Conservation (phyloP, 805 yeast species). For the Candida manassasensis region DNA sequence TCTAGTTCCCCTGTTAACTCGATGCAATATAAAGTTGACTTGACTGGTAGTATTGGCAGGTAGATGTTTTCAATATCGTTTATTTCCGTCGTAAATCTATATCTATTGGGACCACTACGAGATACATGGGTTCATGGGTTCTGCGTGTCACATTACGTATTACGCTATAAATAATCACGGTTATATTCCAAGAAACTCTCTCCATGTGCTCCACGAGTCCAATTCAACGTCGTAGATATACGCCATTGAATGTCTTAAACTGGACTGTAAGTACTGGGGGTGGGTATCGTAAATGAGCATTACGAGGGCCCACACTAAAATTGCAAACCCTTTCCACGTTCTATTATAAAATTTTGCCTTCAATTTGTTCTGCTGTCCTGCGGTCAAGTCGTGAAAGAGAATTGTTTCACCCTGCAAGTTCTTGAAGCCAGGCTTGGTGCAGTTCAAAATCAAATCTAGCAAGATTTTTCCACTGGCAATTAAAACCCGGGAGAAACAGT, state of each 20-base stretch:
- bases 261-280: constrained; percentile 57
- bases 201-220: constrained; percentile 45
- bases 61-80: too few relatives aligned
- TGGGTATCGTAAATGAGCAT: constrained; percentile 66
- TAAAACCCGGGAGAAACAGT: constrained; percentile 64
- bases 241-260: constrained; percentile 64
- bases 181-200: constrained; percentile 38
- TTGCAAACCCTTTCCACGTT: constrained; percentile 58
- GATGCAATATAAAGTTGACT: too few relatives aligned
- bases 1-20: too few relatives aligned
- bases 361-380: constrained; percentile 30
- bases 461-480: constrained; percentile 56
- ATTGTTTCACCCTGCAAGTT: constrained; percentile 10
- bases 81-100: too few relatives aligned
- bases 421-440: constrained; percentile 30
- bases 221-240: constrained; percentile 62
- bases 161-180: too few relatives aligned
- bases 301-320: constrained; percentile 66
- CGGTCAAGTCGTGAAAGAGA: constrained; percentile 21
- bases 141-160: too few relatives aligned
- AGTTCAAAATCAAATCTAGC: constrained; percentile 34
- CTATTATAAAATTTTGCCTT: constrained; percentile 25
- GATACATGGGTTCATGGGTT: too few relatives aligned
- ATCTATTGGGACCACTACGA: too few relatives aligned
- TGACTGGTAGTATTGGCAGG: too few relatives aligned